A percentile compares a stretch with the other conserved stretches of the same genome.
Conservation (phyloP, 2,329 filamentous ascomycete genomes). For the Ophiognomonia clavigignenti-juglandacearum region DNA sequence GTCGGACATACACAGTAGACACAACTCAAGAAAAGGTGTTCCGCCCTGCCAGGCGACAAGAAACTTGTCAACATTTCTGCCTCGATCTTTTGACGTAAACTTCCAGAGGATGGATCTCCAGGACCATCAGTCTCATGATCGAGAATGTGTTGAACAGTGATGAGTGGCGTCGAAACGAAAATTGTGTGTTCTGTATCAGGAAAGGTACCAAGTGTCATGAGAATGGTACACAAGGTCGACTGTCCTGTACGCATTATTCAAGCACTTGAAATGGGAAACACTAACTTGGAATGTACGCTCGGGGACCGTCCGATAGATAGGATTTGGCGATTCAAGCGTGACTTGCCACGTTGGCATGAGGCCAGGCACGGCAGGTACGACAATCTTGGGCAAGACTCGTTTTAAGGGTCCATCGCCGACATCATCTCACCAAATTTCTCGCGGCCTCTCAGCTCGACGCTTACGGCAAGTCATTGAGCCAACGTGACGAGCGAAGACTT, state of each 20-base stretch:
- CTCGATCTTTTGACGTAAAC: no score
- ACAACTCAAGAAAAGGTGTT: no score
- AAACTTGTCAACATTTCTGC: no score
- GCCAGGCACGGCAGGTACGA: background rate
- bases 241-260: constrained; percentile 1
- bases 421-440: background rate
- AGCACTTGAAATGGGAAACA: constrained; percentile 6
- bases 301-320: constrained; percentile 12
- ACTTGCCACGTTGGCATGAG: background rate
- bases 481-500: background rate
- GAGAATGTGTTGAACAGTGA: no score
- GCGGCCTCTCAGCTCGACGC: background rate
- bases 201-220: no score
- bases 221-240: no score
- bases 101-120: no score
- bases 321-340: constrained; percentile 6
- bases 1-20: constrained; percentile 5
- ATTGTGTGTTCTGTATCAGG: no score
- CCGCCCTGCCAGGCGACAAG: no score
- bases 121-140: no score
- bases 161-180: no score
- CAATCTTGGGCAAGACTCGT: background rate
- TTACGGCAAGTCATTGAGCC: background rate
- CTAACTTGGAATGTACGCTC: constrained; percentile 4
- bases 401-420: background rate